Base-by-base conservation (phyloP, 768 basidiomycete genomes). In the Candolleomyces eurysporus region DNA sequence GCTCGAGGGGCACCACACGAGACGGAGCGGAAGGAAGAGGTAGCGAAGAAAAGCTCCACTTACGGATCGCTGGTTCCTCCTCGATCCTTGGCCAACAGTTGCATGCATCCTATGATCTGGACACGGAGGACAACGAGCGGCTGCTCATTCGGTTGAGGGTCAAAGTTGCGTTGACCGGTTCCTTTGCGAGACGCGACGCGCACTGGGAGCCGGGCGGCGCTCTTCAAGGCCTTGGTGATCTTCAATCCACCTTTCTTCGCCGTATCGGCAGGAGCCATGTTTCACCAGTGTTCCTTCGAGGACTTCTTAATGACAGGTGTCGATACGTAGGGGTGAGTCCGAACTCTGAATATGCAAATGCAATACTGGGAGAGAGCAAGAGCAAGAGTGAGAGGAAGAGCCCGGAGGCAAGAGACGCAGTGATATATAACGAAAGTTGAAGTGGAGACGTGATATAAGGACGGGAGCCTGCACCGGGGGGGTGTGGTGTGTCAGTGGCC, bases 1-100 rank as follows among this genome's bases (percentile, higher is more conserved):
- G 36, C 11, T 36, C 11, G 36, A 11, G 11, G 36, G 6, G 36
- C 36, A 36, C 36, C 36, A 36, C 36, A 36, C 36, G 8, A 1
- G 8, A 36, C 36, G 8, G 11, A 7, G 11, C 36, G 43, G 11
- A 46, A 4, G 14, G 49, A n/a, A 10, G 43, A 13, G 42, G 58
- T 9, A 57, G 17, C 30, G 36, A 52, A 51, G 22, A 19, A 53
- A 45, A 21, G 57, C 50, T 39, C 49, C 14, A 82, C 90, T 69
- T 68, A 94, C 85, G 92, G 91, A 71, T 93, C 92, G 67, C 88
- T 90, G 40, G 76, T 80, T n/a, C 87, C 85, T 64, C 83, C 85
- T 51, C 83, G 82, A 69, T 90, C 85, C 66, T 88, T 90, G 8
- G 86, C 76, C 19, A 82, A 71, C 31, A 94, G 77, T 57, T 84